phyloP scores from a whole-genome alignment of 495 filamentous ascomycete species.

The Talaromyces borbonicus region DNA sequence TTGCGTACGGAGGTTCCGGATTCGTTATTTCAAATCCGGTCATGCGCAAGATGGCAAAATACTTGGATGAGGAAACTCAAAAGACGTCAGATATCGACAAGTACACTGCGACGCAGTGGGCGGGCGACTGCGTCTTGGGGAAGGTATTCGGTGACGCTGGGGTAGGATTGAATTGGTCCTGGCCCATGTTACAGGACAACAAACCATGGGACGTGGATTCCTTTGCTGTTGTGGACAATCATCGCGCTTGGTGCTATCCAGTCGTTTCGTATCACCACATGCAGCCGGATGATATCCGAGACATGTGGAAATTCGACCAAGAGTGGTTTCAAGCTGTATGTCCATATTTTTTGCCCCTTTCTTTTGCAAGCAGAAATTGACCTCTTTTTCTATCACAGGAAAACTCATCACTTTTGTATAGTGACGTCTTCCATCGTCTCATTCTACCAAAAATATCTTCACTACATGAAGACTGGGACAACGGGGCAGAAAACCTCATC shows the following conservation, averaged over 20 bases:
- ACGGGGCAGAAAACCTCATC: conserved; percentile 13
- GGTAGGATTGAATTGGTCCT: conserved; percentile 25
- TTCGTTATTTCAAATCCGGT: conserved; percentile 41
- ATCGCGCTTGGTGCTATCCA: conserved; percentile 40
- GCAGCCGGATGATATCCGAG: conserved; percentile 27
- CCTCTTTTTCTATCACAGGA: background rate
- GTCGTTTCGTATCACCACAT: conserved; percentile 42
- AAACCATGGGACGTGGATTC: conserved; percentile 29
- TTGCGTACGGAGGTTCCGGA: conserved; percentile 60
- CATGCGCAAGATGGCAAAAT: conserved; percentile 18
- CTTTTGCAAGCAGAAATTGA: background rate
- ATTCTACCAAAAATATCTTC: conserved; percentile 14
- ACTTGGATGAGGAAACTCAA: conserved; percentile 7
- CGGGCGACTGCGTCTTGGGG: conserved; percentile 37
- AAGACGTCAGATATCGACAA: conserved; percentile 24
- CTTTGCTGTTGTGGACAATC: conserved; percentile 28
- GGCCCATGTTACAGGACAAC: conserved; percentile 29
- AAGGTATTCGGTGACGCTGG: conserved; percentile 29
- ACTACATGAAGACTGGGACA: conserved; percentile 24
- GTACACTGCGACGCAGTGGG: conserved; percentile 24
- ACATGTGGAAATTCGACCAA: conserved; percentile 36
- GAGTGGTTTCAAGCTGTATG: conserved; percentile 32
- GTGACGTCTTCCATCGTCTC: conserved; percentile 23
- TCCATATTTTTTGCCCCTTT: conserved; percentile 10
- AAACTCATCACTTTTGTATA: conserved; percentile 20